These are phyloP conservation scores for Triglochin maritima DNA, from an alignment of 106 monocot species.

Conservation along the genomic window DNA sequence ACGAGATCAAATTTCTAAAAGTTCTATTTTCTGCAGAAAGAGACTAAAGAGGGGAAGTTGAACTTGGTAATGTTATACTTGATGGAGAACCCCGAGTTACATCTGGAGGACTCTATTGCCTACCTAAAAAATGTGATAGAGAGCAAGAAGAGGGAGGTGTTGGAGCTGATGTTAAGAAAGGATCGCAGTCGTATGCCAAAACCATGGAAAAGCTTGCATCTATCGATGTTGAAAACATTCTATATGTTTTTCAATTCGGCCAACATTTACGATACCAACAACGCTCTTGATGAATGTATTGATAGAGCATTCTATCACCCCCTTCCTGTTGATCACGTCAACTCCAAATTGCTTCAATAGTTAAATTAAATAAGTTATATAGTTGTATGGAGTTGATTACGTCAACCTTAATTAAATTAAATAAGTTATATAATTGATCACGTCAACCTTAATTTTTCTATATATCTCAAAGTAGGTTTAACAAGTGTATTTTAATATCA, in stretches of 20 bases:
- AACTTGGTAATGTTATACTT: slow-evolving; percentile 9
- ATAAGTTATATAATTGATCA: no score
- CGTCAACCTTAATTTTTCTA: no score
- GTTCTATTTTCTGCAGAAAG: slow-evolving; percentile 2
- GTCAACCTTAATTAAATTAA: no score
- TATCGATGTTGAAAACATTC: neutral
- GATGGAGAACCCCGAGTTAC: slow-evolving; percentile 1
- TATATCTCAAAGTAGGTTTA: no score
- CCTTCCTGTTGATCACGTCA: neutral
- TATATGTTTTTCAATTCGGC: neutral
- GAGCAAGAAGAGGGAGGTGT: slow-evolving; percentile 4
- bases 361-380: no score
- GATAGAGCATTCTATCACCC: neutral
- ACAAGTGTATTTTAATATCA: no score
- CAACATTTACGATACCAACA: neutral
- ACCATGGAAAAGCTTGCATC: neutral
- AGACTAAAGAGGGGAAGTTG: slow-evolving; percentile 6
- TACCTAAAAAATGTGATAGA: slow-evolving; percentile 1
- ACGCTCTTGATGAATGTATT: neutral
- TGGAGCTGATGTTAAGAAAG: neutral
- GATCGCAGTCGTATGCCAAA: neutral
- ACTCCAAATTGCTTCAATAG: no score
- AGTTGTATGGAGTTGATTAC: no score
- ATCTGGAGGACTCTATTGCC: slow-evolving; percentile 3
- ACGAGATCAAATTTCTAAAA: no score